Evolutionary conservation across 768 basidiomycete species (phyloP).

Genomic region (Nidularia pulvinata): DNA sequence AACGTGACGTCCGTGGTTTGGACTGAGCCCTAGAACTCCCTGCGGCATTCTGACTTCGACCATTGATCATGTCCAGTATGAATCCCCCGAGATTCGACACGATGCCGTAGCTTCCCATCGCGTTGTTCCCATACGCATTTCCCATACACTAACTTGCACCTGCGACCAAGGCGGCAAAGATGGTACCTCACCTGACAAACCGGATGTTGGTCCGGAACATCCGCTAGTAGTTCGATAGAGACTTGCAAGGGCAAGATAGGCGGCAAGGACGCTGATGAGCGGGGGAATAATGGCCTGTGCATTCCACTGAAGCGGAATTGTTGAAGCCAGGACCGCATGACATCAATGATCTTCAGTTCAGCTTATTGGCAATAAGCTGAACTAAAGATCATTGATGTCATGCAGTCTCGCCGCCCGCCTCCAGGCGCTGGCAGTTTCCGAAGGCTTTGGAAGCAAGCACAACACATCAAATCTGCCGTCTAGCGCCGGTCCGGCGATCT

Average conservation of each 20-base stretch:
- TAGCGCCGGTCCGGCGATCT: too few species aligned
- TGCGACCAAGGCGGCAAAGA: conserved; percentile 55
- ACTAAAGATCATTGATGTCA: too few species aligned
- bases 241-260: conserved; percentile 77
- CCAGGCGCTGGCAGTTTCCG: too few species aligned
- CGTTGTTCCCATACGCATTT: conserved; percentile 22
- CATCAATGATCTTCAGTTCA: too few species aligned
- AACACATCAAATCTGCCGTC: too few species aligned
- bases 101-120: conserved; percentile 27
- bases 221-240: conserved; percentile 81
- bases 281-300: conserved; percentile 71
- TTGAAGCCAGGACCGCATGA: conserved; percentile 45
- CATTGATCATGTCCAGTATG: conserved; percentile 33
- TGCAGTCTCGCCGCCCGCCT: too few species aligned
- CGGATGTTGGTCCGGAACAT: conserved; percentile 64
- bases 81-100: conserved; percentile 31
- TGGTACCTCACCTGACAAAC: conserved; percentile 76
- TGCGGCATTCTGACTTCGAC: conserved; percentile 25
- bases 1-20: conserved; percentile 14
- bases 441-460: too few species aligned
- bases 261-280: conserved; percentile 66
- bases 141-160: conserved; percentile 55
- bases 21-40: conserved; percentile 18
- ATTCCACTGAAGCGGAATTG: conserved; percentile 63
- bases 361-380: too few species aligned